Evolutionary conservation across 2,329 filamentous ascomycete genomes (phyloP), one percentile per base, ranked within the genome.

Genomic region (Ascochyta lentis): DNA sequence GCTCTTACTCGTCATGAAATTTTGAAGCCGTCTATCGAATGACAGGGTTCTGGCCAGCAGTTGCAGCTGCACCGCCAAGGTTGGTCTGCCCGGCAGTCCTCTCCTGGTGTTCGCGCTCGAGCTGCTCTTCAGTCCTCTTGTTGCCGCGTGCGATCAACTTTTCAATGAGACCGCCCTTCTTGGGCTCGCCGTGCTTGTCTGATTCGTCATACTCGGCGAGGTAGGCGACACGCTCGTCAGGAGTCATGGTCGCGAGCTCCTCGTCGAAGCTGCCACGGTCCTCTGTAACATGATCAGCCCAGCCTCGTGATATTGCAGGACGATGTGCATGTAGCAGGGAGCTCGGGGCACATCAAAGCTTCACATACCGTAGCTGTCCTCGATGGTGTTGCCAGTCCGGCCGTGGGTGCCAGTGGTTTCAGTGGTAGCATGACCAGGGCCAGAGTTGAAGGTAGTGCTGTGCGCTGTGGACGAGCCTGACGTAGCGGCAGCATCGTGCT

Each of bases 131-230:
- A 3, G 70, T 74, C 44, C 63, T 62, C 66, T 71, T 74, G 59
- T 74, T 74, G 24, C 71, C 71, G 24, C 66, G 63, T 19, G 68
- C 69, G 42, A 74, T 74, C 45, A 73, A 61, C 63, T 65, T 69
- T 42, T 73, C 69, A 19, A 73, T 60, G 16, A 71, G 63, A 23
- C 68, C 65, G 27, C 70, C 70, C 61, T 70, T 71, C 61, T 73
- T 75, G 27, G 68, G 65, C 38, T 54, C 49, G 46, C 61, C 72
- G 24, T 63, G 59, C 52, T 66, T 65, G 58, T 75, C 72, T 31
- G 70, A 71, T 26, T 75, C 68, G 38, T 75, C 72, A 34, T 71
- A 72, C 56, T 75, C 71, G 54, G 70, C 69, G 12, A 74, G 54
- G 49, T 75, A 75, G 29, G 66, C 67, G 27, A 67, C 68, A 52